A percentile compares a stretch with the other conserved stretches of the same genome.
These are phyloP conservation scores for Pythium apleroticum DNA, from an alignment of 352 stramenopile genomes.

Conservation along the genomic window DNA sequence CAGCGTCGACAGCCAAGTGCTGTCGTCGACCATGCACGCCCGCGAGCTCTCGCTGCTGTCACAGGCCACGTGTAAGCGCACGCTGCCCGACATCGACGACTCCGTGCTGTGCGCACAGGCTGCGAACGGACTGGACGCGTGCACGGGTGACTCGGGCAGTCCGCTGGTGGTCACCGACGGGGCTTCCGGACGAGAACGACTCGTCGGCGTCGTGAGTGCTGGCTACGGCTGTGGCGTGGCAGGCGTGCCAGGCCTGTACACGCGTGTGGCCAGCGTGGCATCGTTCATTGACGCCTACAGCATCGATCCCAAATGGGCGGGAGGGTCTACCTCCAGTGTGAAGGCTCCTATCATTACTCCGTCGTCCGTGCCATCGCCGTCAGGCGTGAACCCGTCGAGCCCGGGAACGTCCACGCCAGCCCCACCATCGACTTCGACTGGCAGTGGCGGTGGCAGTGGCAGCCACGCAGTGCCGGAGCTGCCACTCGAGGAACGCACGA, in stretches of 20 bases:
- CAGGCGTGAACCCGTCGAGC: neutral
- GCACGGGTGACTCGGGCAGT: slow-evolving; percentile 39
- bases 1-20: slow-evolving; percentile 7
- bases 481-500: slow-evolving; percentile 21
- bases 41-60: slow-evolving; percentile 31
- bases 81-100: slow-evolving; percentile 31
- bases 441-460: neutral
- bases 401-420: neutral
- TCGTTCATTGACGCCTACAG: slow-evolving; percentile 36
- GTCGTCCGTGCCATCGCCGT: neutral
- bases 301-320: slow-evolving; percentile 12
- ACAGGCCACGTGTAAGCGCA: slow-evolving; percentile 13
- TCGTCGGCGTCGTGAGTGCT: slow-evolving; percentile 38
- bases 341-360: neutral
- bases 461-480: slow-evolving; percentile 9
- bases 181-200: slow-evolving; percentile 10
- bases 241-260: slow-evolving; percentile 39
- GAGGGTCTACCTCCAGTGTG: neutral
- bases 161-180: slow-evolving; percentile 28
- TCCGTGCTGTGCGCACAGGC: slow-evolving; percentile 33
- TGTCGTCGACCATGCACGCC: slow-evolving; percentile 30
- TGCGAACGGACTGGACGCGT: slow-evolving; percentile 29
- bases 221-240: slow-evolving; percentile 38
- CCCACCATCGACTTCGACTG: neutral
- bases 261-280: slow-evolving; percentile 27